Percentiles rank a stretch among this genome's conserved stretches.
Evolutionary conservation across 2,329 filamentous ascomycete genomes (phyloP).

Genomic region (Arthrobotrys musiformis): DNA sequence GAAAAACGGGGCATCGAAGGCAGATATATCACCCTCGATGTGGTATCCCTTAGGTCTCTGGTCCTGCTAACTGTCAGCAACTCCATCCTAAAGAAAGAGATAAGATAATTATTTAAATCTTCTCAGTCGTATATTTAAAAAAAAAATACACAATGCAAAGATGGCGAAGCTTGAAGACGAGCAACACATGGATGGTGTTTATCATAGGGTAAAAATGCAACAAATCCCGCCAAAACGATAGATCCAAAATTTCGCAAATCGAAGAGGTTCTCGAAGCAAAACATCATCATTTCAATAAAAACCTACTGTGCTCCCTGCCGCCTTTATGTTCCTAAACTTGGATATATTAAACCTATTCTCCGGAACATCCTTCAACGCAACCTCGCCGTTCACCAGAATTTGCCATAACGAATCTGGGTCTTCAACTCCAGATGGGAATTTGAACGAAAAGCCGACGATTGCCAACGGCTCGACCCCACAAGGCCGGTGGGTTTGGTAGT

Average conservation of each 20-base stretch:
- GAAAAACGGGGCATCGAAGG: conserved; percentile 85
- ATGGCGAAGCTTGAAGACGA: no score
- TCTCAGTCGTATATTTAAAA: no score
- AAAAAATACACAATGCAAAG: no score
- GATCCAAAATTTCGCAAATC: no score
- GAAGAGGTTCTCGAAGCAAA: background rate
- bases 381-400: conserved; percentile 10
- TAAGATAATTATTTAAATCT: no score
- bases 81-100: background rate
- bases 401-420: conserved; percentile 15
- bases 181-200: no score
- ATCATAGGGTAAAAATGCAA: background rate
- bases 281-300: background rate
- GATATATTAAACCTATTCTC: background rate
- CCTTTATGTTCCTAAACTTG: background rate
- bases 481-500: background rate
- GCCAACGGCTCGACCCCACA: conserved; percentile 13
- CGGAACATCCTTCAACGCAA: conserved; percentile 5
- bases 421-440: conserved; percentile 22
- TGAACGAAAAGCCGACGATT: conserved; percentile 31
- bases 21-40: conserved; percentile 75
- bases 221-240: background rate
- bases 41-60: conserved; percentile 56
- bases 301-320: conserved; percentile 1
- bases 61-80: background rate